Base-by-base conservation (phyloP, 768 basidiomycete species). In the Rhodotorula paludigena region DNA sequence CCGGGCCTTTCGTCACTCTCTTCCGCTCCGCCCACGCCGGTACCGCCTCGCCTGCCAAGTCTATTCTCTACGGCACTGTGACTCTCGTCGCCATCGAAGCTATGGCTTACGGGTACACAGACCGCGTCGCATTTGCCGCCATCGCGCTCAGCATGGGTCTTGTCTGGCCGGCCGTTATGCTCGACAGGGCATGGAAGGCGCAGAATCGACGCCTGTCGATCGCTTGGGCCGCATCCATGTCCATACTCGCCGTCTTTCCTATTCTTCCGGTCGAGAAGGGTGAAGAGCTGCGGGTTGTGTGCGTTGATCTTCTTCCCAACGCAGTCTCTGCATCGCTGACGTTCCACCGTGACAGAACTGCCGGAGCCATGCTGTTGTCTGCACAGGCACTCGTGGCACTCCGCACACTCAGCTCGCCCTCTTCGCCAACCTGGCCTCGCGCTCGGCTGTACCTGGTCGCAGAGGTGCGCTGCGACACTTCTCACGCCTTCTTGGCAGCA, bases 201-300 rank as follows among this genome's bases (percentile, higher is more conserved):
- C 0, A 66, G 76, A 66, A 78, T 23, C 42, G 70, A 78, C 55
- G 55, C 12, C 74, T 81, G 38, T 63, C 79, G 2, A 44, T 76
- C 1, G 64, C 73, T 2, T 90, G 87, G 87, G 73, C 75, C 3
- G 28, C 74, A 23, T 80, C 81, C 11, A 89, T 86, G 75, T 69
- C 84, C 2, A 69, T 80, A n/a, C 84, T 83, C 1, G 83, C 83
- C 0, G 71, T 89, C 5, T 92, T 91, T 73, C 89, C 89, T 0
- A 76, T 88, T 35, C 81, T 90, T 35, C 79, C 84, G 14, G 87
- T 90, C 5, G 85, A 90, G 64, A 88, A 89, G 75, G 78, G 80
- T 32, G 90, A 91, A 77, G 85, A 80, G 67, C 64, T 87, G 30
- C 33, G 73, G 2, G 74, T 81, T 6, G 85, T 91, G 90, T 89